Evolutionary conservation across 345 rosid genomes (phyloP).

Genomic region (Eucalyptus dawsonii): DNA sequence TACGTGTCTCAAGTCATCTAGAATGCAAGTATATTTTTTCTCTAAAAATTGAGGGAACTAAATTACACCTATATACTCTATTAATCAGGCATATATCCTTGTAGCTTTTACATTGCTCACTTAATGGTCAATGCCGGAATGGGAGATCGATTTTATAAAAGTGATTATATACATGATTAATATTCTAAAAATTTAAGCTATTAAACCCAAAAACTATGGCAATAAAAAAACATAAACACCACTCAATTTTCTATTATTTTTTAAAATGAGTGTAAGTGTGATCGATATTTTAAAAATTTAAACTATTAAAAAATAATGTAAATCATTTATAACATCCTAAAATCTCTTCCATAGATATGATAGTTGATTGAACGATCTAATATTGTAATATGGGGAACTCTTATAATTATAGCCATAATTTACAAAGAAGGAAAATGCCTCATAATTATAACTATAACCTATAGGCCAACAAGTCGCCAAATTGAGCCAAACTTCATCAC

Average conservation of each 20-base stretch:
- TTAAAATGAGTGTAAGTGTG: background rate
- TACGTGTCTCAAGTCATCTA: background rate
- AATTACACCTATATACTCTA: background rate
- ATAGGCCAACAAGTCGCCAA: background rate
- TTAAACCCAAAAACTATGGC: background rate
- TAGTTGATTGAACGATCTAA: background rate
- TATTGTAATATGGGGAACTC: background rate
- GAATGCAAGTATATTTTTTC: background rate
- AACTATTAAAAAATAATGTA: background rate
- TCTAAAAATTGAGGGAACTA: background rate
- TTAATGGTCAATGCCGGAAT: background rate
- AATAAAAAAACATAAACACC: background rate
- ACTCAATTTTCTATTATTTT: background rate
- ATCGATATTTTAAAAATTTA: background rate
- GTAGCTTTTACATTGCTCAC: background rate
- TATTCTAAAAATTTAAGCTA: too few species aligned
- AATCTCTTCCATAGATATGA: background rate
- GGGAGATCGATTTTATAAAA: background rate
- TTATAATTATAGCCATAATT: background rate
- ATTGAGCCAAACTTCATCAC: background rate
- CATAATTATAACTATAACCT: background rate
- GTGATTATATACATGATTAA: too few species aligned
- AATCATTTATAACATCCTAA: background rate
- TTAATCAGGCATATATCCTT: background rate
- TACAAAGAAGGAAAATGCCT: background rate